Evolutionary conservation across 768 basidiomycete species (phyloP).

Genomic region (Trametes cingulata): DNA sequence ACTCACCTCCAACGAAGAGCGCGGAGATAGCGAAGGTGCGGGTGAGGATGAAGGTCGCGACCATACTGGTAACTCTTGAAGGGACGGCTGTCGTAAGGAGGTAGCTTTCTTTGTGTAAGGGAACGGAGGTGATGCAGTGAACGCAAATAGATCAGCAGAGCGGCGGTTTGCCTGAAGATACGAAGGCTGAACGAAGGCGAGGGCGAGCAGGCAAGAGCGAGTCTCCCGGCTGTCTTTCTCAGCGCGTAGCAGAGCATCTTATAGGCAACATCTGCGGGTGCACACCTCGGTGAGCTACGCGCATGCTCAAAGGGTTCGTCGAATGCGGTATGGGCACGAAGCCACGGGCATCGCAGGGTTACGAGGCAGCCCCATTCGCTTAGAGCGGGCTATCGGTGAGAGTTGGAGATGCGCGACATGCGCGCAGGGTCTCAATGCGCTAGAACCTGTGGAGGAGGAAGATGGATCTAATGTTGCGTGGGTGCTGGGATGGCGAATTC

Average conservation of each 20-base stretch:
- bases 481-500: background rate
- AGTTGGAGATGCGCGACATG: background rate
- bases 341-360: background rate
- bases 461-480: background rate
- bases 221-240: no score
- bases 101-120: no score
- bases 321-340: conserved; percentile 1
- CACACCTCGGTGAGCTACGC: no score
- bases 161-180: no score
- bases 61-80: background rate
- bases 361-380: background rate
- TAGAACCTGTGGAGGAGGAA: background rate
- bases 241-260: no score
- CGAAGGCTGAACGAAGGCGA: no score
- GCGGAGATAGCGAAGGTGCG: conserved; percentile 17
- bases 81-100: no score
- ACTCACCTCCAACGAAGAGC: conserved; percentile 16
- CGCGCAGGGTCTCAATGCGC: background rate
- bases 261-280: no score
- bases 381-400: background rate
- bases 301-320: background rate
- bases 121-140: no score
- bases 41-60: conserved; percentile 17
- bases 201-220: no score
- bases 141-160: background rate